Conservation (phyloP, 2,329 filamentous ascomycete species). For the Periconia macrospinosa region DNA sequence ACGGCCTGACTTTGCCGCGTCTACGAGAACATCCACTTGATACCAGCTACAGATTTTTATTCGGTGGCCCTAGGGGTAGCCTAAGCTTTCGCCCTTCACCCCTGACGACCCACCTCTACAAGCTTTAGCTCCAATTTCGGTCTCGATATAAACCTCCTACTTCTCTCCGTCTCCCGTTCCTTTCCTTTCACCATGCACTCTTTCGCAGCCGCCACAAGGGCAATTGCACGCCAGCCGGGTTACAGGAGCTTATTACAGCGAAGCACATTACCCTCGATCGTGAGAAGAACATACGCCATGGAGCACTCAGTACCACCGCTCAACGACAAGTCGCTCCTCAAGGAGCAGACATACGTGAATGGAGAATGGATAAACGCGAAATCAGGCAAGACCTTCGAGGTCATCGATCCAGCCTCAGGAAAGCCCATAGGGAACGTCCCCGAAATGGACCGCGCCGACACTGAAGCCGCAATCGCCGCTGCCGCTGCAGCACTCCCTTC, state of each 20-base stretch:
- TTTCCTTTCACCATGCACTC: conserved; percentile 35
- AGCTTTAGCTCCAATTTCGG: no score
- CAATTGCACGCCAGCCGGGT: conserved; percentile 32
- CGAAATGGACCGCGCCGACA: conserved; percentile 79
- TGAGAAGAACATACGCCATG: conserved; percentile 48
- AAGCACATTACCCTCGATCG: conserved; percentile 35
- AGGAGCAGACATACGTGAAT: conserved; percentile 83
- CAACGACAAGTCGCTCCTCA: conserved; percentile 67
- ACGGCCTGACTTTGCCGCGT: no score
- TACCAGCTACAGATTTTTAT: no score
- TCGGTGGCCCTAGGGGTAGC: no score
- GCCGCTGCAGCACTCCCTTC: conserved; percentile 73
- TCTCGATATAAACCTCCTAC: no score
- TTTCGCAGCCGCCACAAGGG: conserved; percentile 32
- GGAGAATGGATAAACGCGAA: conserved; percentile 86
- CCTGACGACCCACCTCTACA: no score
- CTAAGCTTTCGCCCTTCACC: no score
- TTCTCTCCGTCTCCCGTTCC: background rate
- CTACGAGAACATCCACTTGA: no score
- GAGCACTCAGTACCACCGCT: conserved; percentile 49
- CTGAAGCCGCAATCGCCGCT: conserved; percentile 79
- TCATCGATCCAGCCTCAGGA: conserved; percentile 77
- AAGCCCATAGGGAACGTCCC: conserved; percentile 80
- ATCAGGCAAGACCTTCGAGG: conserved; percentile 90
- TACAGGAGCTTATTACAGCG: conserved; percentile 36